Evolutionary conservation across 2,329 filamentous ascomycete species (phyloP).

Genomic region (Iodosphaeria phyllophila): DNA sequence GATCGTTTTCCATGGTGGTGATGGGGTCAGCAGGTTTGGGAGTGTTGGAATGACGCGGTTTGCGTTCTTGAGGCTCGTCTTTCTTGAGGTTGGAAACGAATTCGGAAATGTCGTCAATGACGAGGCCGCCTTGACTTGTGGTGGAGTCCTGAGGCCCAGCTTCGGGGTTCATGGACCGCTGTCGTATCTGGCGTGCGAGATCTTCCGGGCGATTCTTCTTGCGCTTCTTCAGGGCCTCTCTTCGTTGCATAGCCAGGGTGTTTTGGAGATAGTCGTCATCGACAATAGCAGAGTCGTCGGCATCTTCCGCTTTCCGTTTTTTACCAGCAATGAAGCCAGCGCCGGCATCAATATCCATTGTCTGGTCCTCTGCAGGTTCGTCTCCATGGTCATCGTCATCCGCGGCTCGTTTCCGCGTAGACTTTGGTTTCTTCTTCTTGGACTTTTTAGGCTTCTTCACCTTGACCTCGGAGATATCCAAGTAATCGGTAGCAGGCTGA

Average conservation of each 20-base stretch:
- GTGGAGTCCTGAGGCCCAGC: slow-evolving; percentile 25
- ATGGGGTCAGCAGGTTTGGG: slow-evolving; percentile 16
- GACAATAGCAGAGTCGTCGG: too few species aligned
- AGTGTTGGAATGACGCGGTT: slow-evolving; percentile 24
- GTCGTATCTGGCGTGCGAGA: slow-evolving; percentile 60
- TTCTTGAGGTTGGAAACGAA: slow-evolving; percentile 78
- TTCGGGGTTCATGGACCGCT: slow-evolving; percentile 35
- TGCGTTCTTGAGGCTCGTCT: slow-evolving; percentile 34
- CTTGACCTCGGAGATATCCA: slow-evolving; percentile 73
- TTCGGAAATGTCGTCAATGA: slow-evolving; percentile 92
- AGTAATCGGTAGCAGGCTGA: slow-evolving; percentile 64
- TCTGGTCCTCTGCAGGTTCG: slow-evolving; percentile 25
- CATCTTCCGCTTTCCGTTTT: slow-evolving; percentile 48
- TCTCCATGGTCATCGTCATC: slow-evolving; percentile 47
- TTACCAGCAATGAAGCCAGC: slow-evolving; percentile 23
- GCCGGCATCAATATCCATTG: slow-evolving; percentile 64
- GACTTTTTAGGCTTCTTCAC: slow-evolving; percentile 90
- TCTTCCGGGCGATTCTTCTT: slow-evolving; percentile 79
- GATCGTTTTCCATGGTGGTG: slow-evolving; percentile 25
- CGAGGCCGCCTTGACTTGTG: slow-evolving; percentile 36
- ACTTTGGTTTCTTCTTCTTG: slow-evolving; percentile 70
- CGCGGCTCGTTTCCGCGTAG: slow-evolving; percentile 49
- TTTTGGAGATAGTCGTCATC: slow-evolving; percentile 90
- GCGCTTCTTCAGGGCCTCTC: slow-evolving; percentile 74
- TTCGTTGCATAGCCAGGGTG: slow-evolving; percentile 65